phyloP scores from a whole-genome alignment of 2,329 filamentous ascomycete genomes.

The Alternaria hordeiaustralica region DNA sequence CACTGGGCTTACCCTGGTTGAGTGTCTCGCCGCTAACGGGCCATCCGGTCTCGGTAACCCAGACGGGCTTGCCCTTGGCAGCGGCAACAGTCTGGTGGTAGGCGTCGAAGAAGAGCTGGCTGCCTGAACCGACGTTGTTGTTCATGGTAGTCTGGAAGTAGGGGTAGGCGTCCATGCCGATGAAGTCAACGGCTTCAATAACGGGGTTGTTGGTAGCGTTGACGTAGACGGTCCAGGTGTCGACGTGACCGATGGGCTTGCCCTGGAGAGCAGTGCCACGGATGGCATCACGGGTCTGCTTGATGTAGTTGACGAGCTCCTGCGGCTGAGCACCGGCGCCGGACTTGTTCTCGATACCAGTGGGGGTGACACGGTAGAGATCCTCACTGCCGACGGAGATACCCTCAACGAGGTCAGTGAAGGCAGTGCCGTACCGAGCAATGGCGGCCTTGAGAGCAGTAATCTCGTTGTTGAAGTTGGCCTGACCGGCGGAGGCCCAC shows the following conservation, averaged over 20 bases:
- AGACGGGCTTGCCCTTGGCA: constrained; percentile 73
- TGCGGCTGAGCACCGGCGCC: constrained; percentile 69
- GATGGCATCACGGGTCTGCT: constrained; percentile 69
- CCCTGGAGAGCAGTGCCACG: constrained; percentile 65
- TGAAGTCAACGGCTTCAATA: constrained; percentile 73
- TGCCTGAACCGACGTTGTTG: constrained; percentile 66
- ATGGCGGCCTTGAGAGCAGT: constrained; percentile 74
- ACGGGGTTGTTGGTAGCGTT: constrained; percentile 75
- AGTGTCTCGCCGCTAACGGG: constrained; percentile 72
- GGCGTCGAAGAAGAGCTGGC: constrained; percentile 72
- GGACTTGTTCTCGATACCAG: constrained; percentile 67
- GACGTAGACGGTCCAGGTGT: constrained; percentile 77
- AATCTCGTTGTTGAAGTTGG: constrained; percentile 73
- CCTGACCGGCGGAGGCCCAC: constrained; percentile 76
- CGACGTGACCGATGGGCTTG: constrained; percentile 78
- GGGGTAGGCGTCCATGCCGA: constrained; percentile 84
- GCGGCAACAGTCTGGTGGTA: constrained; percentile 65
- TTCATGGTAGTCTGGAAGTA: constrained; percentile 74
- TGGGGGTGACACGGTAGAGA: constrained; percentile 66
- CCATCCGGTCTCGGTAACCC: constrained; percentile 90
- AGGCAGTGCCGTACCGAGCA: constrained; percentile 68
- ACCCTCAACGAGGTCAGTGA: constrained; percentile 73
- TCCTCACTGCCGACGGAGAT: constrained; percentile 90
- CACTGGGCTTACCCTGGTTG: constrained; percentile 66
- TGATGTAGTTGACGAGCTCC: constrained; percentile 72